Conservation (phyloP, 306 rosid genomes). For the Senna tora region DNA sequence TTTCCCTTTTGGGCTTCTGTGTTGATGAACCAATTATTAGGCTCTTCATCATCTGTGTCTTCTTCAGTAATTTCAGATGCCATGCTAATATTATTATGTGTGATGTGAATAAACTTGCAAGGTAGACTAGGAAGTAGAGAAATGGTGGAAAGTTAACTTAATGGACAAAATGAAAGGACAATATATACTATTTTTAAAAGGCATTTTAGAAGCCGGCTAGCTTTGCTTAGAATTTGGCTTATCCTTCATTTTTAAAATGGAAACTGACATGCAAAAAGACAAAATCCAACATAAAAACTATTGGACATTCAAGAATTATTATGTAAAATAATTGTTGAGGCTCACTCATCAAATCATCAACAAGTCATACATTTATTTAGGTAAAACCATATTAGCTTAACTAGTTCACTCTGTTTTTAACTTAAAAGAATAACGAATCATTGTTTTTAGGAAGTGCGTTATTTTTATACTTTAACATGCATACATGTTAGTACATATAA, state of each 20-base stretch:
- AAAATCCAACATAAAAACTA: constrained; percentile 13
- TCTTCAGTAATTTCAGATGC: constrained; percentile 61
- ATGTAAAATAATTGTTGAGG: not conserved
- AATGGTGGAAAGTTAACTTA: constrained; percentile 10
- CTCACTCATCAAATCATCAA: not conserved
- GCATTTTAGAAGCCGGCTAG: constrained; percentile 62
- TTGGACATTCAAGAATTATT: not conserved
- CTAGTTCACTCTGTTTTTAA: too few relatives aligned
- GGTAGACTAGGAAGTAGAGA: constrained; percentile 27
- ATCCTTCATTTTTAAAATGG: constrained; percentile 6
- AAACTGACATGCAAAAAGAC: constrained; percentile 31
- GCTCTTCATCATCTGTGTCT: constrained; percentile 47
- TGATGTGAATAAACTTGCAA: constrained; percentile 13
- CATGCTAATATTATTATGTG: constrained; percentile 35
- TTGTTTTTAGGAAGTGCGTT: too few relatives aligned
- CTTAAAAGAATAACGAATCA: too few relatives aligned
- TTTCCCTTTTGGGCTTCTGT: constrained; percentile 55
- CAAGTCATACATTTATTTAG: too few relatives aligned
- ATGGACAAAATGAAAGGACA: constrained; percentile 40
- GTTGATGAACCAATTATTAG: constrained; percentile 45
- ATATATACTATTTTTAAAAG: constrained; percentile 4
- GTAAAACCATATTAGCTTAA: too few relatives aligned
- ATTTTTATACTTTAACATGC: too few relatives aligned
- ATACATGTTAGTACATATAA: too few relatives aligned
- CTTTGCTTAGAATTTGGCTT: constrained; percentile 27